A percentile compares a stretch with the other conserved stretches of the same genome.
phyloP scores from a whole-genome alignment of 495 filamentous ascomycete genomes.

The Aspergillus incahuasiensis region DNA sequence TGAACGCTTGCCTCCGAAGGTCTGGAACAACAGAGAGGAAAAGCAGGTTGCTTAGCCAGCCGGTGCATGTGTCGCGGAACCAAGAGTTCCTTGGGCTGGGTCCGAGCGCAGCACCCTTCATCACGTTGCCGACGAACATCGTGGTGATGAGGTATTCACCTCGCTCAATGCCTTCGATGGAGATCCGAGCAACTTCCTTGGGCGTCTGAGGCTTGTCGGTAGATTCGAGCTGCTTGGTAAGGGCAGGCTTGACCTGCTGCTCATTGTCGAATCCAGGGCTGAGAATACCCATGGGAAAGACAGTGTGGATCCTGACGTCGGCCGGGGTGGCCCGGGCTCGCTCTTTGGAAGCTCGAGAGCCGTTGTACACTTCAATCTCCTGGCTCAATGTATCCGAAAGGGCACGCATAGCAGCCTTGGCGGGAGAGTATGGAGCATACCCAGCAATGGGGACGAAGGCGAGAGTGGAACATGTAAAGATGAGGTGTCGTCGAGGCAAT shows the following conservation, averaged over 20 bases:
- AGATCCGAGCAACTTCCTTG: slow-evolving; percentile 64
- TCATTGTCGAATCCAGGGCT: slow-evolving; percentile 73
- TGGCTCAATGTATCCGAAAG: slow-evolving; percentile 78
- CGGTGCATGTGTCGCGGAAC: slow-evolving; percentile 37
- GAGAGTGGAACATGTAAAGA: slow-evolving; percentile 78
- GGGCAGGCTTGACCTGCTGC: slow-evolving; percentile 70
- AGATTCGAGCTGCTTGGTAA: slow-evolving; percentile 80
- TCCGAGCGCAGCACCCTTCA: slow-evolving; percentile 54
- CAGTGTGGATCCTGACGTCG: slow-evolving; percentile 72
- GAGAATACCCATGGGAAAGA: slow-evolving; percentile 81
- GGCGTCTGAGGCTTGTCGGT: slow-evolving; percentile 73
- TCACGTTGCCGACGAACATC: slow-evolving; percentile 57
- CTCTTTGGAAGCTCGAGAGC: slow-evolving; percentile 49
- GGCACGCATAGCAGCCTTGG: slow-evolving; percentile 79
- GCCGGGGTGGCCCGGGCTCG: slow-evolving; percentile 37
- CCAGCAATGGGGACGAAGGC: slow-evolving; percentile 75
- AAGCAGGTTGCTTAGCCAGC: slow-evolving; percentile 43
- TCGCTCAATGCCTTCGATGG: slow-evolving; percentile 70
- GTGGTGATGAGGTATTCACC: slow-evolving; percentile 76
- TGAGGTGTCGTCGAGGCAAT: slow-evolving; percentile 62
- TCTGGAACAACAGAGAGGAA: slow-evolving; percentile 42
- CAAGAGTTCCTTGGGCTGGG: slow-evolving; percentile 39
- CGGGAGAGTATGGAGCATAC: slow-evolving; percentile 80
- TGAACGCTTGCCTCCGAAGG: slow-evolving; percentile 39
- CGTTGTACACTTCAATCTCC: slow-evolving; percentile 79